phyloP scores from a whole-genome alignment of 352 stramenopile genomes.

The Pythium brachiatum region DNA sequence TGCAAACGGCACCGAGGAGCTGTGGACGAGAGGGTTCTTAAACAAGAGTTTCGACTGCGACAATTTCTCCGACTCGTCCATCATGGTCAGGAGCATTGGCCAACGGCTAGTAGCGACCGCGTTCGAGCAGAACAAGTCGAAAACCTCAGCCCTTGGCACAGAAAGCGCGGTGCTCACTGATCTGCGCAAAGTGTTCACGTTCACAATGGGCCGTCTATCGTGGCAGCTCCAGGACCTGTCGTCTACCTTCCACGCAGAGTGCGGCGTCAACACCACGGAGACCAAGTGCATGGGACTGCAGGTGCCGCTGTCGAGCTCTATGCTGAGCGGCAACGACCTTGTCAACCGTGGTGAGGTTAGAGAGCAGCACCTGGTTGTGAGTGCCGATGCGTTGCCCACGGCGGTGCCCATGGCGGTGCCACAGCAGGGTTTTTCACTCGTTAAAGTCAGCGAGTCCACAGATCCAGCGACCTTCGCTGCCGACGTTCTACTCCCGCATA shows the following conservation, averaged over 20 bases:
- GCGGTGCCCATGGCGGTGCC: not conserved
- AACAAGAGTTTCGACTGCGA: not conserved
- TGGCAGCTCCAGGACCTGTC: constrained; percentile 20
- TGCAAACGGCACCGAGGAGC: not conserved
- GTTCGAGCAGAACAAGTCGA: constrained; percentile 2
- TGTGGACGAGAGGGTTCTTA: not conserved
- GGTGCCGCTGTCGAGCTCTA: not conserved
- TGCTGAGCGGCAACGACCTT: not conserved
- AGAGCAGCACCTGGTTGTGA: not conserved
- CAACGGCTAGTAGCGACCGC: constrained; percentile 10
- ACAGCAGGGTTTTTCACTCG: not conserved
- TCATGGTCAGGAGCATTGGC: constrained; percentile 5
- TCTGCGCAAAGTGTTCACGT: constrained; percentile 23
- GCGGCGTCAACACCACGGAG: not conserved
- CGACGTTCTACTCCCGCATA: constrained; percentile 11
- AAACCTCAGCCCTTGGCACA: no score
- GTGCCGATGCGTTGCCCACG: not conserved
- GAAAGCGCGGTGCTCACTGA: constrained; percentile 8
- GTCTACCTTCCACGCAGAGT: constrained; percentile 14
- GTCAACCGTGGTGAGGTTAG: no score
- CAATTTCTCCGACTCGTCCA: not conserved
- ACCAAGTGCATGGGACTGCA: constrained; percentile 2
- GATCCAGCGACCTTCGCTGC: not conserved
- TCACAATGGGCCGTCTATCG: constrained; percentile 23
- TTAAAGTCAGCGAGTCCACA: not conserved